Evolutionary conservation across 768 basidiomycete genomes (phyloP), one percentile per base, ranked within the genome.

Genomic region (Mycena rebaudengoi): DNA sequence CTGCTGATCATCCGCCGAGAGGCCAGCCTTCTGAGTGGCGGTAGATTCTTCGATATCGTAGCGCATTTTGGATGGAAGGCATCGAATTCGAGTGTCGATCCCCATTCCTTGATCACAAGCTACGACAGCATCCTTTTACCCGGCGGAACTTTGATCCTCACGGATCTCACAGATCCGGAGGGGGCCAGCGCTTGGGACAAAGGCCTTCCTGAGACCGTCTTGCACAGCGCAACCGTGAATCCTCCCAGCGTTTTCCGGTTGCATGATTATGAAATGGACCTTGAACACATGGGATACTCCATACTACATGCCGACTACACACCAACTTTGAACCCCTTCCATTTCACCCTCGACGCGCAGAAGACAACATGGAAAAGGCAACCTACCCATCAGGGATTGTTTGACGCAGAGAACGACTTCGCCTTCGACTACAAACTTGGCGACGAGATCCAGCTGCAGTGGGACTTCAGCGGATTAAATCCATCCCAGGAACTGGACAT

Each of bases 381-480:
- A 37, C 8, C 18, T 2, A 5, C 3, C 23, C 29, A 21, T 40
- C 16, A 1, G 33, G n/a, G 14, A 1, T 10, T 41, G 45, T 20
- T 49, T 18, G 29, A 60, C 29, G n/a, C n/a, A n/a, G 49, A 60
- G n/a, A 49, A 39, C 10, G 58, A 28, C 10, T 60, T 60, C 18
- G 30, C 52, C 2, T 60, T 60, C 23, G 29, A 25, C n/a, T 60
- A 52, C 30, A 13, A 7, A 3, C 10, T 60, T 14, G 59, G 59
- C 20, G 41, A 33, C 16, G 49, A 51, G 23, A 2, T 14, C 8
- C 21, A 43, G 6, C 23, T 60, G 23, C 49, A 52, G 11, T 60
- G 59, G 59, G 49, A 52, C 21, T 50, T 60, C 39, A 44, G 39
- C 11, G 59, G 59, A 16, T 26, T 60, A 23, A 52, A 43, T 28